Evolutionary conservation across 1,284 basidiomycete species (phyloP), one percentile per base, ranked within the genome.

Genomic region (Trametes pubescens): DNA sequence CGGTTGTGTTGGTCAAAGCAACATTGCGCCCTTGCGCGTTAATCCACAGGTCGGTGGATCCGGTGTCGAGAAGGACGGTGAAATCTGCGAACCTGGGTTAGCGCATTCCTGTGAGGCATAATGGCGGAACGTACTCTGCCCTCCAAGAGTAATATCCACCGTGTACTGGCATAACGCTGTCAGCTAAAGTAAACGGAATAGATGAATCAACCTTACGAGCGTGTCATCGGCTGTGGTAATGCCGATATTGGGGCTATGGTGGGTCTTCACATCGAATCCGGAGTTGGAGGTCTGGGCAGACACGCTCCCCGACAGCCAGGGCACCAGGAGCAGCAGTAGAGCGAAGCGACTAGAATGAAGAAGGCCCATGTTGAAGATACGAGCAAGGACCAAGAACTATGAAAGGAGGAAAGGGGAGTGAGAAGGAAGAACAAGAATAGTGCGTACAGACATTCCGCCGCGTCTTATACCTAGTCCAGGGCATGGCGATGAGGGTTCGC

Each of bases 1-100:
- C 51, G 56, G 72, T 72, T 14, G 61, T 56, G 59, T 73, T 73
- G 18, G 67, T 66, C 21, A 72, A 47, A 24, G 62, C 49, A 5
- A 70, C 46, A n/a, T 67, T 35, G 16, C 54, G 55, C 6, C 58
- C 59, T 38, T 54, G 43, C 11, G 43, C n/a, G 54, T 47, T 47
- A 21, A 56, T 18, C 32, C 32, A 46, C 14, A 56, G 34, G 32
- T 56, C 54, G 3, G n/a, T 22, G 3, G 54, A 56, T 7, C 54
- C 54, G n/a, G 54, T 56, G 29, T 56, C 54, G 4, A 56, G 21
- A 1, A 47, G 54, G 5, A 56, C 54, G 14, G 43, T 56, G n/a
- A 56, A 56, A 21, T 35, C 54, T 56, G 18, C 9, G 26, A 7
- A 4, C 14, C 21, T 11, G 9, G 22, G 4, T 55, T 2, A 35